A percentile compares a stretch with the other conserved stretches of the same genome.
Conservation (phyloP, 495 filamentous ascomycete species). For the Xylaria palmicola region DNA sequence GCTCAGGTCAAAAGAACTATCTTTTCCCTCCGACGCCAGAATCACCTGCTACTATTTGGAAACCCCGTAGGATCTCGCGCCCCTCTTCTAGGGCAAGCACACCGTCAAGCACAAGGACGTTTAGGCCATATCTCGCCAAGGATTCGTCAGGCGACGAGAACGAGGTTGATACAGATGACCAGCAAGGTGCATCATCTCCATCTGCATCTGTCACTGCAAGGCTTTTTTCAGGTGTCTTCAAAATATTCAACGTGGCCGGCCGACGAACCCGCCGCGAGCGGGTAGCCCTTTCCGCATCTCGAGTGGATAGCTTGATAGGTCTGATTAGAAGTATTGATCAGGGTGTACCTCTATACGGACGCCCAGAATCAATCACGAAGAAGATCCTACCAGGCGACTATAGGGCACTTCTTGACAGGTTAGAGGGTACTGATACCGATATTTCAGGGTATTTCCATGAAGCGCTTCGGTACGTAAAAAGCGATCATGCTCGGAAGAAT, state of each 20-base stretch:
- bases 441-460: not conserved
- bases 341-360: not conserved
- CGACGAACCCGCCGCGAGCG: not conserved
- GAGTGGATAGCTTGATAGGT: not conserved
- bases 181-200: not conserved
- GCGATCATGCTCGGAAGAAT: not conserved
- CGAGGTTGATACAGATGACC: not conserved
- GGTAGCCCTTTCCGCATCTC: not conserved
- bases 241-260: not conserved
- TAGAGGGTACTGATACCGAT: not conserved
- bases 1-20: not conserved
- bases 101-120: not conserved
- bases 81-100: not conserved
- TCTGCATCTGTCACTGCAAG: not conserved
- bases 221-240: not conserved
- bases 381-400: slow-evolving; percentile 1
- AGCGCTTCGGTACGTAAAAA: not conserved
- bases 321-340: not conserved
- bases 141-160: not conserved
- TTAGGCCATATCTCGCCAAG: not conserved
- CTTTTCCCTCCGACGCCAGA: not conserved
- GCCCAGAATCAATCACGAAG: not conserved
- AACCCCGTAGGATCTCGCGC: not conserved
- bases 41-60: not conserved
- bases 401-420: not conserved